These are phyloP conservation scores for Isabelozyma pseudorhagii DNA, from an alignment of 805 yeast species.

Conservation along the genomic window DNA sequence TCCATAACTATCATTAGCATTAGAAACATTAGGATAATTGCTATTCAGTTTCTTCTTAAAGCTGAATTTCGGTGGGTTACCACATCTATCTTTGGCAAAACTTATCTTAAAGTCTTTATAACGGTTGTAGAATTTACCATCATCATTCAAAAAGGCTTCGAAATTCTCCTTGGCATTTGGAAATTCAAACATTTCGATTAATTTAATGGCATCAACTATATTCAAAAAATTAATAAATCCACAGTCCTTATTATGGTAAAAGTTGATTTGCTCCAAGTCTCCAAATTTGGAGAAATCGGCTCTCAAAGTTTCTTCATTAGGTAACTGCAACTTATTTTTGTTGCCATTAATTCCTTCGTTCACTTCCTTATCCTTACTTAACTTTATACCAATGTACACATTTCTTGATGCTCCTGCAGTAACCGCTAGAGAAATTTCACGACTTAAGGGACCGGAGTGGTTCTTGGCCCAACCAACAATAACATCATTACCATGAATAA, in stretches of 20 bases:
- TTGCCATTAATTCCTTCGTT: background rate
- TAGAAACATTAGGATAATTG: constrained; percentile 10
- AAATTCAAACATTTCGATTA: constrained; percentile 56
- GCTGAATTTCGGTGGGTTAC: constrained; percentile 60
- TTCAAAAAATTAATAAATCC: constrained; percentile 72
- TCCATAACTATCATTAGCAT: background rate
- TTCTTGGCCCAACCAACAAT: constrained; percentile 72
- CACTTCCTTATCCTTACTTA: constrained; percentile 18
- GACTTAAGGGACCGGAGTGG: constrained; percentile 60
- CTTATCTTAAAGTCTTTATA: constrained; percentile 57
- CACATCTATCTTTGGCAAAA: constrained; percentile 81
- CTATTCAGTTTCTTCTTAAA: constrained; percentile 41
- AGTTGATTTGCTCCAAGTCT: constrained; percentile 72
- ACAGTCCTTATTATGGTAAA: constrained; percentile 64
- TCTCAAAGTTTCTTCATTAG: constrained; percentile 47
- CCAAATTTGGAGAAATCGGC: constrained; percentile 64
- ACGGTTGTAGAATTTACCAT: constrained; percentile 32
- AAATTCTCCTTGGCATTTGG: constrained; percentile 24
- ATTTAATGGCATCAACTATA: constrained; percentile 59
- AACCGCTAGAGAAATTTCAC: constrained; percentile 58
- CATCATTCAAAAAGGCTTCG: constrained; percentile 29
- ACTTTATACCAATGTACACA: constrained; percentile 64
- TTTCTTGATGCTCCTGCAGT: constrained; percentile 76
- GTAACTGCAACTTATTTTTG: constrained; percentile 25
- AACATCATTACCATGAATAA: constrained; percentile 58